These are phyloP conservation scores for Phascolomyces articulosus DNA, from an alignment of 371 early-diverging fungal genomes.

Conservation along the genomic window DNA sequence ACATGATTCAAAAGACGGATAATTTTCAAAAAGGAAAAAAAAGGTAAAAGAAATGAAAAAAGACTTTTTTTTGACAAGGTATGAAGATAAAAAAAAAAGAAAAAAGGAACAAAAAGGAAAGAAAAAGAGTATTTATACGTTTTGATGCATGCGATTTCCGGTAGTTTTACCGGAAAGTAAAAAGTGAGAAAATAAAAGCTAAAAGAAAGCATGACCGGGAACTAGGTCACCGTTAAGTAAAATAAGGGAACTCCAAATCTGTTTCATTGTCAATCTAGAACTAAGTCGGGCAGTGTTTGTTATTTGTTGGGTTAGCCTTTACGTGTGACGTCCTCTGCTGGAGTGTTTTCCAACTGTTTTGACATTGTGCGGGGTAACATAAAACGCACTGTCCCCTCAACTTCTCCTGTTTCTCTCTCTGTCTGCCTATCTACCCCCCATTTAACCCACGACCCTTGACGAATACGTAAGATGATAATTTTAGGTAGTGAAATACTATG, in stretches of 20 bases:
- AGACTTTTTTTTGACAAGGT: background rate
- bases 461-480: too few relatives aligned
- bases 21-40: background rate
- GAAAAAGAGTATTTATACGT: background rate
- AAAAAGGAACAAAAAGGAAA: background rate
- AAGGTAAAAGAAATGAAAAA: background rate
- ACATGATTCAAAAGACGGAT: background rate
- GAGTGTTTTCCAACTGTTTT: too few relatives aligned
- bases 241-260: background rate
- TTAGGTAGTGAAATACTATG: too few relatives aligned
- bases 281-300: too few relatives aligned
- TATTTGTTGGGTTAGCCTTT: background rate
- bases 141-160: background rate
- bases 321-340: too few relatives aligned
- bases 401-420: too few relatives aligned
- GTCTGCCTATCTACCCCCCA: background rate
- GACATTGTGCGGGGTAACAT: background rate
- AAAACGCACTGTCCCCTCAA: too few relatives aligned
- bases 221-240: too few relatives aligned
- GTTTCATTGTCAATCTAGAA: constrained; percentile 4
- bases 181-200: background rate
- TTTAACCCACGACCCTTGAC: too few relatives aligned
- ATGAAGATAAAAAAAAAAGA: background rate
- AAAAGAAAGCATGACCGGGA: too few relatives aligned
- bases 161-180: background rate